Base-by-base conservation (phyloP, 2,329 filamentous ascomycete species). In the Pseudocercospora vitis region DNA sequence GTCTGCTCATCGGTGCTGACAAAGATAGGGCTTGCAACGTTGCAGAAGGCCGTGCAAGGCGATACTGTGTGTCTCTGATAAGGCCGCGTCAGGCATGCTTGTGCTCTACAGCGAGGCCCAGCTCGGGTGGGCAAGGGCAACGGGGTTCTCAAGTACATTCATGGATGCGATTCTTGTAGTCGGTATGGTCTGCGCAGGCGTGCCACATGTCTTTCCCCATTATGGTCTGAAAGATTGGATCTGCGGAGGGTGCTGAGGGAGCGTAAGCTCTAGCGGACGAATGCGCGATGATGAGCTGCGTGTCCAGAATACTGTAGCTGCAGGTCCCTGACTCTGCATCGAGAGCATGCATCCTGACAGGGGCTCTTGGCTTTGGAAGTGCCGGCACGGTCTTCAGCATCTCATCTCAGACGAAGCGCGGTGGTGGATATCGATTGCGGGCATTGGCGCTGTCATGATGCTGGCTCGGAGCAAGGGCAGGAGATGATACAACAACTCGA, bases 401-500 rank as follows among this genome's bases (percentile, higher is more conserved):
- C n/a, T n/a, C n/a, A n/a, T n/a, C n/a, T n/a, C n/a, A 26, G 24
- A 26, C 37, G 37, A 26, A 42, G 37, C 19, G 21, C 2, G 24
- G 12, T 24, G n/a, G 19, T 42, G 37, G n/a, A n/a, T 42, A 42
- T 42, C 37, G 24, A 42, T 39, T 42, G n/a, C 37, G 12, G 37
- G 37, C 37, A 42, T 42, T 21, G 21, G 24, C 37, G 37, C 37
- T 42, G 37, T 42, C 37, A 42, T 26, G 21, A 42, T 42, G 37
- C 37, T 21, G 37, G 37, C n/a, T 18, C 6, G 19, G 16, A 23
- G 37, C 37, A 21, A 42, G 37, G 37, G 37, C 37, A 42, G 37
- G 37, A 42, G 37, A 42, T 42, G 37, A 42, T 42, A 12, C 37
- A 45, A 26, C 42, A 45, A 45, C 42, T 45, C 21, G 18, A 45